Conservation (phyloP, 2,329 filamentous ascomycete species). For the Decorospora gaudefroyi region DNA sequence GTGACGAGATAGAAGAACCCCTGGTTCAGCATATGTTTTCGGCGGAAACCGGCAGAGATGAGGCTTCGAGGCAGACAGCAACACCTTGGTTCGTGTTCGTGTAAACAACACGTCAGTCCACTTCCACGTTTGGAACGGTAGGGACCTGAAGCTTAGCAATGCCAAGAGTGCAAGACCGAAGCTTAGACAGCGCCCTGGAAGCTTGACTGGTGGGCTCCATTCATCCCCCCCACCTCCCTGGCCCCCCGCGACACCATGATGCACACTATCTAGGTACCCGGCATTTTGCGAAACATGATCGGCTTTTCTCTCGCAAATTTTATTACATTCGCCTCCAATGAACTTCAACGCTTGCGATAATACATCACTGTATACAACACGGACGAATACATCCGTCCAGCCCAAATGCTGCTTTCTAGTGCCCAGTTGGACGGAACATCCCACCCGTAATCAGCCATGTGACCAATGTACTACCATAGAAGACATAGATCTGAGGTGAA, state of each 20-base stretch:
- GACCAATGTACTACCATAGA: slow-evolving; percentile 8
- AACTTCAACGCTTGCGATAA: neutral
- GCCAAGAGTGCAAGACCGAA: slow-evolving; percentile 34
- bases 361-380: neutral
- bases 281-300: slow-evolving; percentile 5
- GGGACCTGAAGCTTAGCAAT: slow-evolving; percentile 23
- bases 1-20: no score
- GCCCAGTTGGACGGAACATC: no score
- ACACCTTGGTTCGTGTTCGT: slow-evolving; percentile 6
- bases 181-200: slow-evolving; percentile 29
- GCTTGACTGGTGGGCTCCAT: slow-evolving; percentile 30
- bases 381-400: neutral
- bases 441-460: slow-evolving; percentile 10
- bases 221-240: slow-evolving; percentile 21
- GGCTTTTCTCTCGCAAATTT: slow-evolving; percentile 7
- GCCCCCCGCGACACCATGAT: no score
- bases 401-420: slow-evolving; percentile 4
- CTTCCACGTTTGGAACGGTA: slow-evolving; percentile 19
- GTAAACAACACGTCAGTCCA: neutral
- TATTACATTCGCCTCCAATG: slow-evolving; percentile 21
- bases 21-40: no score
- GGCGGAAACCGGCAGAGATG: neutral
- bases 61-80: no score
- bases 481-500: slow-evolving; percentile 4
- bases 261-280: slow-evolving; percentile 4